Base-by-base conservation (phyloP, 2,329 filamentous ascomycete species). In the Fusarium citri region DNA sequence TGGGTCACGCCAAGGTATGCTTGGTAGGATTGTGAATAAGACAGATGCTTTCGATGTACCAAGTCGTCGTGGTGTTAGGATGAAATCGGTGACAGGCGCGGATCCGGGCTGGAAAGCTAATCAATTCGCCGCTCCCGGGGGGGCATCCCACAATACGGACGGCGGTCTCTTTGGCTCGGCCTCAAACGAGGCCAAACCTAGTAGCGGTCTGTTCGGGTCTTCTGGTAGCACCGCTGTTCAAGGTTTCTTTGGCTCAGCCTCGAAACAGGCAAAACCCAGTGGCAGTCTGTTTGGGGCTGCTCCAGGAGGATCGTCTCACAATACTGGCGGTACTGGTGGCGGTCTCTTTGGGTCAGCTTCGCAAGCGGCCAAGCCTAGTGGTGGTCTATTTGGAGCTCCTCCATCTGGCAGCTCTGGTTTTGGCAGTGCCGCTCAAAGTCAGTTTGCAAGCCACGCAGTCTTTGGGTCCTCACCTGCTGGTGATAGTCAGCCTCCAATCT, bases 221-320 rank as follows among this genome's bases (percentile, higher is more conserved):
- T 12, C 28, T 15, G 14, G 28, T 15, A 30, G 15, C 28, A 30
- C 28, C 8, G 6, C 16, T 37, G 31, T 37, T 37, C 31, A 37
- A 37, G 15, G 49, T 4, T 16, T 42, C 3, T 68, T 68, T 34
- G 63, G 23, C 10, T 8, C 45, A 6, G 4, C 34, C 18, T 15
- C 20, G 12, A 8, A 16, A 16, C 26, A 22, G 7, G 12, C 41
- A 5, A 30, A 28, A 18, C n/a, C 43, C 6, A 14, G 26, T 25
- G 43, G 31, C 3, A 16, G 31, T 30, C 37, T 58, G 8, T 68
- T 66, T 23, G 57, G 55, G 23, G 10, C 46, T 12, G 18, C 45
- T 14, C 16, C 49, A 18, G 55, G 20, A 31, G n/a, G n/a, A 28
- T 22, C 23, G 14, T 10, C n/a, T 2, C n/a, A 14, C 26, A 14